Base-by-base conservation (phyloP, 257 asterid species). In the Nemophila menziesii region DNA sequence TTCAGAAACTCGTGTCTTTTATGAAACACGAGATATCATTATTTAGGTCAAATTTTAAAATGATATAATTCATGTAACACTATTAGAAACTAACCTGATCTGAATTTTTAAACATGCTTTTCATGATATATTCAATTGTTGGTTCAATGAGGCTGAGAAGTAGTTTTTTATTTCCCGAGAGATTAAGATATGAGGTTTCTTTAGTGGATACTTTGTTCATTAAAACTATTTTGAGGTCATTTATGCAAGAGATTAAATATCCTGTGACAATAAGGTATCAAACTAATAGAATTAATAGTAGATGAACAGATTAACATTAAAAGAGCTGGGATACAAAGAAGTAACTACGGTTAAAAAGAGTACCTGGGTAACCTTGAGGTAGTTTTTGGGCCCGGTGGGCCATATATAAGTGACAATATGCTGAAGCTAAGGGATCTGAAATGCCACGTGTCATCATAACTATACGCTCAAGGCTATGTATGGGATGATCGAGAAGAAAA, bases 371-470 rank as follows among this genome's bases (percentile, higher is more conserved):
- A 45, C 56, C 62, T 8, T 58, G 63, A 33, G 73, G 82, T 49
- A 86, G 55, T 59, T 77, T 76, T 66, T 64, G 86, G 17, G 90
- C 80, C 36, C 92, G 64, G 56, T 77, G 89, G 52, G 66, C 86
- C 81, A 82, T 54, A 71, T 82, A 86, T 56, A 86, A 55, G 69
- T 73, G 75, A 70, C 92, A 82, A 53, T 86, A 86, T 33, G 92
- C 74, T 0, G 81, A 78, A 20, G 81, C 78, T 62, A 86, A 59
- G 11, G 96, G 96, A 72, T 86, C 80, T 54, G 82, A 83, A 61
- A 86, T 72, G 57, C 96, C 96, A 62, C 96, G 76, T 11, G 58
- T 67, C 96, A 86, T 86, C 71, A 54, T 37, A 65, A 68, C 90
- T 71, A 86, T 58, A 19, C 92, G 96, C 26, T 66, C 75, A 62